Percentiles rank a stretch among this genome's conserved stretches.
Conservation (phyloP, 495 filamentous ascomycete genomes). For the Tuber aestivum region DNA sequence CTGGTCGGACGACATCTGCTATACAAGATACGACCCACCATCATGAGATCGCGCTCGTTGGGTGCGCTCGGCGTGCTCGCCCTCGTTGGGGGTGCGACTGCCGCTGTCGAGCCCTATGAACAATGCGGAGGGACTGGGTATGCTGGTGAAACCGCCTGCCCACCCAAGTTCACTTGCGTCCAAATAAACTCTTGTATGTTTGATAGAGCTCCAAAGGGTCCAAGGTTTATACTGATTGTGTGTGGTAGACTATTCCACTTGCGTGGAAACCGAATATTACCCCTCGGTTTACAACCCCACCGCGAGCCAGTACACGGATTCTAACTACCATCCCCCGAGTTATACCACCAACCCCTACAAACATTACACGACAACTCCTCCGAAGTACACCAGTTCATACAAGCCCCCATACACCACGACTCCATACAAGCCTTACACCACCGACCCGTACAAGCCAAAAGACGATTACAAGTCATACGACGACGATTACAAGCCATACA, state of each 20-base stretch:
- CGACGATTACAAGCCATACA: not conserved
- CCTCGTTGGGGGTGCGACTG: conserved; percentile 21
- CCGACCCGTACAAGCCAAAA: conserved; percentile 6
- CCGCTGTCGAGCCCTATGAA: conserved; percentile 8
- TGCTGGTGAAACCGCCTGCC: conserved; percentile 14
- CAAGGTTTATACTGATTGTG: conserved; percentile 6
- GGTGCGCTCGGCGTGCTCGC: conserved; percentile 27
- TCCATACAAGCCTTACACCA: not conserved
- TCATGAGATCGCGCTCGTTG: conserved; percentile 41
- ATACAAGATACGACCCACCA: conserved; percentile 24
- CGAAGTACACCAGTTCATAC: conserved; percentile 2
- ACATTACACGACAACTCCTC: conserved; percentile 1
- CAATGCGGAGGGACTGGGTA: conserved; percentile 20
- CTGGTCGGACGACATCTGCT: not conserved
- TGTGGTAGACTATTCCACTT: conserved; percentile 13
- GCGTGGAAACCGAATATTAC: conserved; percentile 14
- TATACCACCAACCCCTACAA: not conserved
- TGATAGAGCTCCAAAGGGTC: conserved; percentile 4
- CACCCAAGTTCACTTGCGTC: conserved; percentile 19
- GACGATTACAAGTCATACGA: no score
- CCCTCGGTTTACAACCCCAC: conserved; percentile 5
- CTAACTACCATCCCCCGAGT: not conserved
- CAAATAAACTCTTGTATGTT: conserved; percentile 7
- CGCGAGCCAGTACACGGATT: not conserved
- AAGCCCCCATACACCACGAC: not conserved